phyloP scores from a whole-genome alignment of 23 red algal genomes.

The Gracilaria vermiculophylla region DNA sequence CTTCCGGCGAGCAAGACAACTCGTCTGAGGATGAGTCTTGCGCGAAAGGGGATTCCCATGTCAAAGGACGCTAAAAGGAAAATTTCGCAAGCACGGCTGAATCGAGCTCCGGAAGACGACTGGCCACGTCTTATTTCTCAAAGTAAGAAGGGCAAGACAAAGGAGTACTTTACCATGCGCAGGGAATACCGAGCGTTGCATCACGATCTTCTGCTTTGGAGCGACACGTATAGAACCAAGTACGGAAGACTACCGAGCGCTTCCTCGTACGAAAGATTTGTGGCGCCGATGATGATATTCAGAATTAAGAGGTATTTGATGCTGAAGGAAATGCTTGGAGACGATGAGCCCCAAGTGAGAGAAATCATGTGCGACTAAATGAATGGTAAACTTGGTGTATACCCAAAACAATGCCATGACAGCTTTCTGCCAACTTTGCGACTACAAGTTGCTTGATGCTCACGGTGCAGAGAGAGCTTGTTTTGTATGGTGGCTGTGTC shows the following conservation, averaged over 20 bases:
- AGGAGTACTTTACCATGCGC: slow-evolving; percentile 50
- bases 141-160: slow-evolving; percentile 66
- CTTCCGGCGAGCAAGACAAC: slow-evolving; percentile 26
- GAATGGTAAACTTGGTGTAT: background rate
- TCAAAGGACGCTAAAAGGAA: slow-evolving; percentile 35
- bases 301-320: slow-evolving; percentile 47
- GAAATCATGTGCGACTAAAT: slow-evolving; percentile 50
- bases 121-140: slow-evolving; percentile 59
- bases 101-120: slow-evolving; percentile 41
- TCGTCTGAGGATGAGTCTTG: slow-evolving; percentile 49
- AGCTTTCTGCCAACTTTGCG: no score
- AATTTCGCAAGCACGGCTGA: slow-evolving; percentile 44
- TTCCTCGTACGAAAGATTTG: slow-evolving; percentile 44
- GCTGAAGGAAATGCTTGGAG: slow-evolving; percentile 41
- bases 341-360: slow-evolving; percentile 11
- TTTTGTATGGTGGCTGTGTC: no score
- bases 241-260: slow-evolving; percentile 46
- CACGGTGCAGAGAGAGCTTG: no score
- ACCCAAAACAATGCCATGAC: background rate
- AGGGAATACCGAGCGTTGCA: slow-evolving; percentile 52
- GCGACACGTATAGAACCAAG: slow-evolving; percentile 55
- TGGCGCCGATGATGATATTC: slow-evolving; percentile 73
- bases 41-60: slow-evolving; percentile 25
- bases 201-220: slow-evolving; percentile 60
- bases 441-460: no score